Evolutionary conservation across 495 filamentous ascomycete genomes (phyloP), one percentile per base, ranked within the genome.

Genomic region (Staphylotrichum tortipilum): DNA sequence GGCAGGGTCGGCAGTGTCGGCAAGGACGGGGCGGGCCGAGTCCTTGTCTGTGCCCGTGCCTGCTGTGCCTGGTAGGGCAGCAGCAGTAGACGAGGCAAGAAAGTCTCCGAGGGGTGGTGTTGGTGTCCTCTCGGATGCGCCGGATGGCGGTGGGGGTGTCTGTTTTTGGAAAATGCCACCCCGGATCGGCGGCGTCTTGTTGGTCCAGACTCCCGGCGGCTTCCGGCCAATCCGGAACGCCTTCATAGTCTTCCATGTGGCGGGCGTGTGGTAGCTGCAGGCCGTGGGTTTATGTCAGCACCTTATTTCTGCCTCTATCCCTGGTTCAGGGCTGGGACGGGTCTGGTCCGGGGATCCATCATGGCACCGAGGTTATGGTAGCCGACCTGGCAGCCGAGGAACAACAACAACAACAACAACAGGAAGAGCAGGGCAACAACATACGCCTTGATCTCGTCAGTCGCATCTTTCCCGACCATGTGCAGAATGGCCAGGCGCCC

Each of bases 381-480:
- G n/a, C n/a, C n/a, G n/a, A n/a, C n/a, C n/a, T n/a, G n/a, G n/a
- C n/a, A n/a, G n/a, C n/a, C n/a, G n/a, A n/a, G n/a, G n/a, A n/a
- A n/a, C n/a, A n/a, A n/a, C n/a, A n/a, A n/a, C n/a, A n/a, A n/a
- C n/a, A n/a, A n/a, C n/a, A n/a, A n/a, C n/a, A n/a, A n/a, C n/a
- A 2, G 6, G 2, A 28, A 28, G 26, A 28, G 10, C 6, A 37
- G 34, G 48, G 66, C 38, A 7, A 15, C 18, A 50, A 81, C 87
- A 47, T 77, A 95, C 88, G 80, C 85, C 67, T 86, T 89, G 59
- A 96, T 84, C 68, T 97, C 92, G 66, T 95, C 89, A 14, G 92
- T 96, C 35, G 88, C 92, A 81, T 98, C 92, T 68, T 87, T 79
- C 43, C 92, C 92, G 44, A 98, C 83, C 88, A 97, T 91, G 65